A percentile compares a stretch with the other conserved stretches of the same genome.
Evolutionary conservation across 495 filamentous ascomycete species (phyloP).

Genomic region (Lineolata rhizophorae): DNA sequence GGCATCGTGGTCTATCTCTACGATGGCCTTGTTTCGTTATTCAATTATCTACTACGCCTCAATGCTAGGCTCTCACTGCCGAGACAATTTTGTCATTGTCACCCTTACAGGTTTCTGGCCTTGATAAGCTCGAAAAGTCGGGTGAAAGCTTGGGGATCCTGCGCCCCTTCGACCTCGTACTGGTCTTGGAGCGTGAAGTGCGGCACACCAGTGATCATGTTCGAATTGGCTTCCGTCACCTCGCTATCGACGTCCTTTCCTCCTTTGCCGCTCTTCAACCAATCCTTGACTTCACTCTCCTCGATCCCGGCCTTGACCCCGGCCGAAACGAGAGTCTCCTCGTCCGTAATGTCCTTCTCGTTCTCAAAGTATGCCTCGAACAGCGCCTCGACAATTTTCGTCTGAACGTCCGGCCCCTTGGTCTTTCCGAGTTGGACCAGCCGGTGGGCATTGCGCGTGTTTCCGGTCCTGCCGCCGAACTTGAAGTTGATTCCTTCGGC

Average conservation of each 20-base stretch:
- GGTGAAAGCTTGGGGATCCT: conserved; percentile 18
- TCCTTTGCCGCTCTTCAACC: conserved; percentile 40
- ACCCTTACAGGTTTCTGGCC: too few relatives aligned
- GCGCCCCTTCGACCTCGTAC: conserved; percentile 17
- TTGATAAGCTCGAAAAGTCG: conserved; percentile 18
- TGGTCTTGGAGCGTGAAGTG: conserved; percentile 31
- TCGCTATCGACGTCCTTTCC: conserved; percentile 50
- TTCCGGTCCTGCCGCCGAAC: conserved; percentile 53
- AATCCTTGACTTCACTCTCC: conserved; percentile 30
- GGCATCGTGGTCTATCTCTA: too few relatives aligned
- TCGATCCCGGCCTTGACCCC: conserved; percentile 42
- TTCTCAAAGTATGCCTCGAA: conserved; percentile 61
- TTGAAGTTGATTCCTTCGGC: conserved; percentile 50
- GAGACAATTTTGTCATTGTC: too few relatives aligned
- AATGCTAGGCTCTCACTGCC: too few relatives aligned
- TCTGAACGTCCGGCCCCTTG: conserved; percentile 32
- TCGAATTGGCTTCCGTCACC: conserved; percentile 32
- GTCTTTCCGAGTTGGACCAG: conserved; percentile 46
- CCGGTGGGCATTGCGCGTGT: conserved; percentile 54
- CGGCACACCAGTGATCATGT: conserved; percentile 48
- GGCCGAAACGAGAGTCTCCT: conserved; percentile 33
- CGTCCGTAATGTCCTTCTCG: conserved; percentile 52
- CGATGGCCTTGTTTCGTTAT: too few relatives aligned
- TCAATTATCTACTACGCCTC: too few relatives aligned
- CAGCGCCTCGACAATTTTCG: conserved; percentile 40